Evolutionary conservation across 345 rosid genomes (phyloP), one percentile per base, ranked within the genome.

Genomic region (Bruguiera parviflora): DNA sequence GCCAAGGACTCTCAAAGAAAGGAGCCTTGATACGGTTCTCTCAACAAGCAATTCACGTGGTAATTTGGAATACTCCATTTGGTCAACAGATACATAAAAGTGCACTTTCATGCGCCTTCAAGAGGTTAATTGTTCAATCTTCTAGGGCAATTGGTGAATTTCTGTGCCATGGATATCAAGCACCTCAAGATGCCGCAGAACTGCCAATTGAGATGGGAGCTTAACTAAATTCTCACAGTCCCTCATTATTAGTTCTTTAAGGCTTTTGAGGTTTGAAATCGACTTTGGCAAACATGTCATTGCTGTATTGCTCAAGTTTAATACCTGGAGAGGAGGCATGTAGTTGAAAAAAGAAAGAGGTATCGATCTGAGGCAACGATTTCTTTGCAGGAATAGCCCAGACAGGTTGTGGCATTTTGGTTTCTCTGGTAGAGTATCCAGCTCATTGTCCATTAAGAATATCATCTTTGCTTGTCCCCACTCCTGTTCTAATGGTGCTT

Each of bases 81-180:
- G 8, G 63, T 70, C 60, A 58, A 58, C n/a, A 33, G 75, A 68
- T 56, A 75, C 75, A 67, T 66, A 76, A 28, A 76, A 62, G 67
- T 61, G 63, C 29, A 76, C 75, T 32, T 67, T 64, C 75, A 76
- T 71, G 67, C 57, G 11, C 32, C 18, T 71, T 31, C 71, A 31
- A 3, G n/a, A 25, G 32, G 33, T 7, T 46, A 76, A 51, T 21
- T 58, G 0, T n/a, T 60, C 62, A 56, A 61, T 52, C 28, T 58
- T 59, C 57, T n/a, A 3, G 15, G 72, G 72, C 57, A 76, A 49
- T 18, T 62, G 19, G 37, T 28, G 63, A 24, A 71, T 63, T 19
- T 61, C 64, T 0, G 72, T 71, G 16, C 75, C 75, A 13, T 43
- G n/a, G 21, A 71, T 61, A 66, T 76, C 75, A 46, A 76, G 75